Base-by-base conservation (phyloP, 108 stramenopile species). In the Skeletonema marinoi region DNA sequence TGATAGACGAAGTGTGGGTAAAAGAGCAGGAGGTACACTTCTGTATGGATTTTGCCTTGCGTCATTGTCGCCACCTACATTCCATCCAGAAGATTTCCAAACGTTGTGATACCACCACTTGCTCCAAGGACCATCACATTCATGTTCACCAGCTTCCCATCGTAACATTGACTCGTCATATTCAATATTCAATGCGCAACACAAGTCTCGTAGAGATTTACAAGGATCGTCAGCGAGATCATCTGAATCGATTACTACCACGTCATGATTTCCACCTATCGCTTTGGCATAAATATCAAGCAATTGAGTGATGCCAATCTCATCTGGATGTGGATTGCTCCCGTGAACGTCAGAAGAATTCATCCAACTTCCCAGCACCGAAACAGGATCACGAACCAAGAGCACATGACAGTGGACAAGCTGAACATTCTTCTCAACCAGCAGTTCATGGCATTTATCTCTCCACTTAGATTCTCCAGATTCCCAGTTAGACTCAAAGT, bases 81-180 rank as follows among this genome's bases (percentile, higher is more conserved):
- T 60, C 90, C 93, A 96, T 0, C 96, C 95, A 11, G 79, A 72
- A 21, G 93, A 90, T 62, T 92, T 86, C 81, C 88, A 91, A 9
- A 93, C 94, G 66, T 77, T 78, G 66, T 73, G 60, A 74, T 93
- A 97, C 97, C 97, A 98, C 86, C 86, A 89, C 65, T 86, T 65
- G 5, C 76, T 85, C 92, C 90, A 93, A 13, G 95, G 95, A 50
- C 93, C 93, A 58, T 93, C 90, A 62, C 93, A 94, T 60, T 74
- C 80, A 68, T 93, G 87, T 10, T 78, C 75, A 16, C 95, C 92
- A 38, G 64, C 32, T 46, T 84, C 68, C 92, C 92, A 93, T 29
- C 70, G 58, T 16, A 93, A 66, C 95, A 96, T 93, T 8, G 77
- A 75, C 12, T 90, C 86, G n/a, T 61, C 65, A 76, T 85, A 93